Percentiles rank a stretch among this genome's conserved stretches.
These are phyloP conservation scores for Spergularia bocconei DNA, from an alignment of 148 eudicot genomes.

Conservation along the genomic window DNA sequence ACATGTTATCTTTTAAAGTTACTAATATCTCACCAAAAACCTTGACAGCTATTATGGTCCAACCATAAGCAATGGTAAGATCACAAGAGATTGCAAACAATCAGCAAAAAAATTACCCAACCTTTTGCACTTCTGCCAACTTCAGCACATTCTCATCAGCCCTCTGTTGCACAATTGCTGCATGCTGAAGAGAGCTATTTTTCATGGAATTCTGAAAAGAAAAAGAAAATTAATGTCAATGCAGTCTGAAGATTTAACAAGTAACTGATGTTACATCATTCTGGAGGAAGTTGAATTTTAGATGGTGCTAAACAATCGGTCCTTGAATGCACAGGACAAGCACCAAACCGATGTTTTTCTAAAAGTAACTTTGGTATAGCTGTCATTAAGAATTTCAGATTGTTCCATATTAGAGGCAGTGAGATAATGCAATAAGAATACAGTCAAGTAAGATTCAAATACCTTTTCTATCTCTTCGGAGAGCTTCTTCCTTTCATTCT, in stretches of 20 bases:
- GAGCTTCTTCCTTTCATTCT: constrained; percentile 72
- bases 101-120: constrained; percentile 16
- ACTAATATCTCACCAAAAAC: background rate
- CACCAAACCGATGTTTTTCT: background rate
- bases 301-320: background rate
- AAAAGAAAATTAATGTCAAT: constrained; percentile 23
- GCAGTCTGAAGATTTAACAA: background rate
- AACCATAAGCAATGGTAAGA: background rate
- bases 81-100: background rate
- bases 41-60: background rate
- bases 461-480: constrained; percentile 86
- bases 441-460: background rate
- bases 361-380: background rate
- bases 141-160: constrained; percentile 75
- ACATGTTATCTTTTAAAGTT: background rate
- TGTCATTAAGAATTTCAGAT: background rate
- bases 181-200: constrained; percentile 65
- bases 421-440: background rate
- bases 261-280: background rate
- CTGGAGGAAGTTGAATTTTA: background rate
- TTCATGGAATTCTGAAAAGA: constrained; percentile 55
- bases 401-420: background rate
- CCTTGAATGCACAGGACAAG: background rate
- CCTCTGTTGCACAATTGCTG: constrained; percentile 61
- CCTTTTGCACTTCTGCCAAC: constrained; percentile 90